Base-by-base conservation (phyloP, 2,329 filamentous ascomycete genomes). In the Diaporthe destruens region DNA sequence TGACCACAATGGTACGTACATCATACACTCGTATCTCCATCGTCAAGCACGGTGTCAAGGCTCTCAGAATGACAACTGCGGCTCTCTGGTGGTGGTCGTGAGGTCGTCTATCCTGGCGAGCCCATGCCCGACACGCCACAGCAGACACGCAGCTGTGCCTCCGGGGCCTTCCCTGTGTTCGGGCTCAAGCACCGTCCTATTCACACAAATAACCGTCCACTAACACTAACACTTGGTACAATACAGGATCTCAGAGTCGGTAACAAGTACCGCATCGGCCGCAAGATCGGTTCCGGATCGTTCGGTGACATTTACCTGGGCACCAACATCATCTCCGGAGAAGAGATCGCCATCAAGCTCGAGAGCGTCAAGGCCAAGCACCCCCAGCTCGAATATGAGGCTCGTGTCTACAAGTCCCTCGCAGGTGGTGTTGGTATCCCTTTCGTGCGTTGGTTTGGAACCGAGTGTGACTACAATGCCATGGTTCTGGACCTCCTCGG, bases 281-380 rank as follows among this genome's bases (percentile, higher is more conserved):
- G 96, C 80, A 99, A 99, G 90, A 99, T 99, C 81, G 96, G 96
- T 79, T 98, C 95, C 78, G 96, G 96, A 78, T 95, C 92, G 81
- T 99, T 99, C 83, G 96, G 96, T 87, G 96, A 98, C 80, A 98
- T 99, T 82, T 99, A 98, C 85, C 91, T 98, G 70, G 96, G 96
- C 80, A 99, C 96, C 84, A 98, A 99, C 88, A 98, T 99, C 86
- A 98, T 98, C 85, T 98, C 96, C 6, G 96, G 96, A 75, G 96
- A 99, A 85, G 96, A 99, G 85, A 98, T 99, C 80, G 96, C 96
- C 82, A 99, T 99, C 88, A 99, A 99, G 88, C 94, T 99, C 74
- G 96, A 99, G 86, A 97, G 94, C 77, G 96, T 98, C 86, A 99
- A 99, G 90, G 96, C 96, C 82, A 98, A 99, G 89, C 96, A 98